Evolutionary conservation across 257 asterid species (phyloP).

Genomic region (Nicotiana obtusifolia): DNA sequence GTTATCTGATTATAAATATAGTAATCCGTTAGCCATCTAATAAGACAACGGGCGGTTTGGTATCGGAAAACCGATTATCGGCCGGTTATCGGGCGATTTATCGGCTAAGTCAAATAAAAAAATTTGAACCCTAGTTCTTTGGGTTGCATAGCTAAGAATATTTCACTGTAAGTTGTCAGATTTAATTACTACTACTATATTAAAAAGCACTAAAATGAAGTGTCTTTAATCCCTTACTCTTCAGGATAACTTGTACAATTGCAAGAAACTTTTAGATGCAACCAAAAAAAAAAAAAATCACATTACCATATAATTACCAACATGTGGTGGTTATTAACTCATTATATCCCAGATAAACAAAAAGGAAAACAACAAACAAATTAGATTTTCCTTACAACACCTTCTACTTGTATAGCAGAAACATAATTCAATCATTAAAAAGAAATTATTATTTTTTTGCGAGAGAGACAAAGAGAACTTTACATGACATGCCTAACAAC

Average conservation of each 20-base stretch:
- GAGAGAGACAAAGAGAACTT: background rate
- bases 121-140: too few species aligned
- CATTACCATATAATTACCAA: background rate
- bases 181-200: too few species aligned
- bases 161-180: too few species aligned
- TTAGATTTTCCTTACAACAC: background rate
- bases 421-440: background rate
- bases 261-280: background rate
- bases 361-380: background rate
- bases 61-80: too few species aligned
- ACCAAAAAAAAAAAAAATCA: background rate
- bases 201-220: too few species aligned
- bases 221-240: too few species aligned
- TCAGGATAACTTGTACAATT: constrained; percentile 38
- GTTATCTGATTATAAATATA: too few species aligned
- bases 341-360: background rate
- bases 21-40: too few species aligned
- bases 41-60: too few species aligned
- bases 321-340: background rate
- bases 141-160: too few species aligned
- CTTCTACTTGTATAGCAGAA: background rate
- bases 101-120: too few species aligned
- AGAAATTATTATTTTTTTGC: background rate
- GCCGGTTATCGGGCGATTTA: too few species aligned
- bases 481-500: background rate